phyloP scores from a whole-genome alignment of 805 yeast species.

The Alloascoidea africana region DNA sequence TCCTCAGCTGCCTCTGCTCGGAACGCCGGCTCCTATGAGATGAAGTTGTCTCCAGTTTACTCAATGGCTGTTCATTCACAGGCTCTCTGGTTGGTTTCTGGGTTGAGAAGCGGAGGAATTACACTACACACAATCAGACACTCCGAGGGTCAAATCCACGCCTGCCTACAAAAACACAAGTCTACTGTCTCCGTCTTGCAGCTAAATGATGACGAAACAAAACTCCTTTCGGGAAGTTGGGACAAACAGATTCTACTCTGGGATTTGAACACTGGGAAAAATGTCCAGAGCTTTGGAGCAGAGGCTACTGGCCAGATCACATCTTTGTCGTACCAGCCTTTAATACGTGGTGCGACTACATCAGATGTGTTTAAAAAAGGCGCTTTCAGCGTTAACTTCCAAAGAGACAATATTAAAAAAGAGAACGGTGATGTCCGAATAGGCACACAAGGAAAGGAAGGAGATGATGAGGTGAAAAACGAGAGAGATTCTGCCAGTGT shows the following conservation, averaged over 20 bases:
- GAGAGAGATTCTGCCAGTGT: constrained; percentile 7
- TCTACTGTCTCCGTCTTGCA: constrained; percentile 62
- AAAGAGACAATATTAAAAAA: not conserved
- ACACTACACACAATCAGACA: constrained; percentile 70
- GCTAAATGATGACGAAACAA: constrained; percentile 44
- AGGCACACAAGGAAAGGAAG: not conserved
- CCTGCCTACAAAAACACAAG: constrained; percentile 58
- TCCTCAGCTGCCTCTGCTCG: constrained; percentile 3
- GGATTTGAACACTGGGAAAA: constrained; percentile 70
- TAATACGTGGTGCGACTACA: constrained; percentile 10
- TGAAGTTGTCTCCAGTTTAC: constrained; percentile 70
- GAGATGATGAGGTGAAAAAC: constrained; percentile 5
- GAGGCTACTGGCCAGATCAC: constrained; percentile 71
- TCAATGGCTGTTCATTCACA: constrained; percentile 74
- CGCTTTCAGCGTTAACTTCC: not conserved
- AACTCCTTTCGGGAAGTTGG: constrained; percentile 79
- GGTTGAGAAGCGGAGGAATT: constrained; percentile 74
- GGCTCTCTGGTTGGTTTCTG: constrained; percentile 74
- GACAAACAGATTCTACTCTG: constrained; percentile 67
- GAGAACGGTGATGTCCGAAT: not conserved
- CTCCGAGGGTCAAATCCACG: constrained; percentile 68
- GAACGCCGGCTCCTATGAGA: constrained; percentile 26
- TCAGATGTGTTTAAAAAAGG: not conserved
- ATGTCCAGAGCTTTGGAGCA: constrained; percentile 26
- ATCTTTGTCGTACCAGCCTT: constrained; percentile 40